Evolutionary conservation across 179 eudicot species (phyloP), one percentile per base, ranked within the genome.

Genomic region (Silene noctiflora): DNA sequence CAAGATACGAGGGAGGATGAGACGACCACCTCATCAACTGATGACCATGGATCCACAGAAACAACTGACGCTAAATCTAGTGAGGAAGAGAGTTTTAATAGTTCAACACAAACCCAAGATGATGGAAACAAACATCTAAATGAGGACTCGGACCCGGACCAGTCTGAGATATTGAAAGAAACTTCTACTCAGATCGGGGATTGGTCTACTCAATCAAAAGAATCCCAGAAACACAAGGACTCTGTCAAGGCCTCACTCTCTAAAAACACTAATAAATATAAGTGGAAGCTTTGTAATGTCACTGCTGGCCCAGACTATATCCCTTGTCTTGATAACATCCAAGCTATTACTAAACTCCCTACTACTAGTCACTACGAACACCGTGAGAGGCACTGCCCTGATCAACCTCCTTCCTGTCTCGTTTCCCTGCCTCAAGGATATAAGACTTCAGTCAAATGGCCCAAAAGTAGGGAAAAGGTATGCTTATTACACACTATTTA

Each of bases 401-500:
- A 86, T n/a, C 83, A 83, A 68, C 71, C 88, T 77, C 86, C 86
- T 9, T 79, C 86, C 21, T 86, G 86, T 73, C 88, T 86, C 25
- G 86, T 86, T 63, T 79, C 86, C 31, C 71, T 86, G 39, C 88
- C 88, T 17, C 80, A 83, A 63, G 86, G 88, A 11, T 86, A 86
- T 63, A 81, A 19, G 77, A 75, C 56, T 69, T 79, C 85, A 44
- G 84, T 86, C 58, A 83, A 81, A 80, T 86, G 88, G 88, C 86
- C 88, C 73, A 81, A 80, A 81, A 83, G 88, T 77, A 83, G 88
- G 77, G 88, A 86, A 29, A 86, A 86, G 86, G 88, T 86, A 74
- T 20, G 22, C 61, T 25, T 8, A 27, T 56, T 20, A 73, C 17
- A 59, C 61, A n/a, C n/a, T n/a, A n/a, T n/a, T n/a, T n/a, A n/a